Base-by-base conservation (phyloP, 345 rosid species). In the Aegle marmelos region DNA sequence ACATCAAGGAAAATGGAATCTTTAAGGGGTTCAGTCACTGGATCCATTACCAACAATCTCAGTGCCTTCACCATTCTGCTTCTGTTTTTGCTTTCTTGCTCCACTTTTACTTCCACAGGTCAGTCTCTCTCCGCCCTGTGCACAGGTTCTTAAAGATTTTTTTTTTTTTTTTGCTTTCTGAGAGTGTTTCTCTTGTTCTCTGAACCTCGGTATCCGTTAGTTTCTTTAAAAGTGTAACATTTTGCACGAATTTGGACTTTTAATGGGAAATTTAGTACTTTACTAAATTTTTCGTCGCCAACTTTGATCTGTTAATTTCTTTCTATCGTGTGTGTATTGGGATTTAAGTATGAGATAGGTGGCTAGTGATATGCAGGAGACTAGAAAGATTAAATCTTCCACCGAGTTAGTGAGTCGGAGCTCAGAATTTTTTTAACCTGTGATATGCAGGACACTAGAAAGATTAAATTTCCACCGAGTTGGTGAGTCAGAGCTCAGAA, bases 31-130 rank as follows among this genome's bases (percentile, higher is more conserved):
- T 82, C 84, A 62, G 48, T 86, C 82, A 66, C 79, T 28, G 80
- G 83, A 73, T 28, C 85, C 77, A 62, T 86, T 73, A 0, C 86
- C 31, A 92, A 81, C 28, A 92, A 84, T 82, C 79, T 86, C 80
- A 65, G 84, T 54, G 75, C 87, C 80, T 82, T 85, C 25, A 41
- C 79, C 57, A 3, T 84, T 28, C 72, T 81, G 58, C 67, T 89
- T 64, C 69, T 85, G 11, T 84, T 93, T 84, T 81, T 90, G 83
- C 85, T 95, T 76, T 93, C 86, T 75, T 90, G 79, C 82, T 87
- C 85, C 71, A 79, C 86, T 80, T 84, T 90, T 83, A 89, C 91
- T 76, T 88, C 91, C 39, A 84, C 93, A 76, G 98, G 98, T 91
- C 21, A 66, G 76, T 13, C 50, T 45, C 50, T 45, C 50, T 45